Conservation (phyloP, 108 stramenopile species). For the Fistulifera pelliculosa region DNA sequence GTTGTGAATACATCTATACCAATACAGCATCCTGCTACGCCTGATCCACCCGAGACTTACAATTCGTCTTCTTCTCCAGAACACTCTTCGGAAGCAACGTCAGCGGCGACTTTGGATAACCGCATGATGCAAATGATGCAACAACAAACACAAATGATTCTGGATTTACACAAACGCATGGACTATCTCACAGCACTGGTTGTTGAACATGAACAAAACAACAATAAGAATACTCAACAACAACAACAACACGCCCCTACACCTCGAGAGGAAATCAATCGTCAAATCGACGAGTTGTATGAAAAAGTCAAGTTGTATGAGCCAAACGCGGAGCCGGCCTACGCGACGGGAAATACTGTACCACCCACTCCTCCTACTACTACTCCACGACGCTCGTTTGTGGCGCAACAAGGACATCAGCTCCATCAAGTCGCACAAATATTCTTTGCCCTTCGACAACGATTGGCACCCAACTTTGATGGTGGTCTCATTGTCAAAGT, state of each 20-base stretch:
- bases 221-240: neutral
- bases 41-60: no score
- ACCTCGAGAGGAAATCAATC: neutral
- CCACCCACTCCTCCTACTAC: neutral
- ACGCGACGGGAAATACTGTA: neutral
- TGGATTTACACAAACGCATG: slow-evolving; percentile 24
- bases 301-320: neutral
- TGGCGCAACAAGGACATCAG: neutral
- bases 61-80: no score
- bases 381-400: slow-evolving; percentile 1
- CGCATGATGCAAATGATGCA: slow-evolving; percentile 17
- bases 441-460: slow-evolving; percentile 9
- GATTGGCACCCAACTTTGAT: slow-evolving; percentile 14
- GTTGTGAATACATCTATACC: neutral
- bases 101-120: no score
- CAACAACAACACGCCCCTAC: neutral
- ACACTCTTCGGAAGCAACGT: no score
- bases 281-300: neutral
- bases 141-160: slow-evolving; percentile 22
- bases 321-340: neutral
- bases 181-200: slow-evolving; percentile 19
- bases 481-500: slow-evolving; percentile 27
- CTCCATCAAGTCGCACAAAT: slow-evolving; percentile 1
- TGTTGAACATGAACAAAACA: neutral
- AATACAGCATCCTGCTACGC: no score